phyloP scores from a whole-genome alignment of 148 eudicot species.

The Camellia sinensis region DNA sequence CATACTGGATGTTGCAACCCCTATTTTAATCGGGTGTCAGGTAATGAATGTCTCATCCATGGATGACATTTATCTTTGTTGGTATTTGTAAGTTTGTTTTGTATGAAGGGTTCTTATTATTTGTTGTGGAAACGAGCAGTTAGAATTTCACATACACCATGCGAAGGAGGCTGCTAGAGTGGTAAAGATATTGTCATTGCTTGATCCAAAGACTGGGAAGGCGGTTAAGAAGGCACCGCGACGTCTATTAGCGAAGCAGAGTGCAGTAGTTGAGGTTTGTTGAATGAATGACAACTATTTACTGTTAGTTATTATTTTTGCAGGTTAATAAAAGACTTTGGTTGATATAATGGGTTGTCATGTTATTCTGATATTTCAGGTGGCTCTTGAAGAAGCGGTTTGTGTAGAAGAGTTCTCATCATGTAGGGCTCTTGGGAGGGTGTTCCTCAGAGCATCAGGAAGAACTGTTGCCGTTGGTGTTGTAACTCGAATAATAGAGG shows the following conservation, averaged over 20 bases:
- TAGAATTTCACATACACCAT: conserved; percentile 90
- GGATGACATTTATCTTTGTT: background rate
- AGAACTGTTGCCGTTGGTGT: conserved; percentile 86
- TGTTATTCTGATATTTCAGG: conserved; percentile 38
- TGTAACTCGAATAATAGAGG: conserved; percentile 53
- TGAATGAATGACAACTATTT: background rate
- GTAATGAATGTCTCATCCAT: conserved; percentile 32
- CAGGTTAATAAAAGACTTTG: background rate
- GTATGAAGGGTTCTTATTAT: background rate
- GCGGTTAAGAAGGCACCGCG: conserved; percentile 84
- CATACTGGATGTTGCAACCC: conserved; percentile 63
- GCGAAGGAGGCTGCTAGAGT: conserved; percentile 79
- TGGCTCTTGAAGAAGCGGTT: conserved; percentile 57
- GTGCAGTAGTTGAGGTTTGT: conserved; percentile 79
- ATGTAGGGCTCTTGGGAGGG: conserved; percentile 78
- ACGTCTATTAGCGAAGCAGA: conserved; percentile 73
- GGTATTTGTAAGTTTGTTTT: background rate
- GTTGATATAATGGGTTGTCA: background rate
- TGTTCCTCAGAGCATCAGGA: conserved; percentile 75
- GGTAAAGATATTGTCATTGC: conserved; percentile 70
- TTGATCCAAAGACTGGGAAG: conserved; percentile 89
- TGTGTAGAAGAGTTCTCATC: conserved; percentile 70
- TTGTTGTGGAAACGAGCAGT: conserved; percentile 37
- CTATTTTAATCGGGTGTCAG: conserved; percentile 83
- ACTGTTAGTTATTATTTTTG: background rate